phyloP scores from a whole-genome alignment of 176 grass and related monocot genomes.

The Saccharum officinarum region DNA sequence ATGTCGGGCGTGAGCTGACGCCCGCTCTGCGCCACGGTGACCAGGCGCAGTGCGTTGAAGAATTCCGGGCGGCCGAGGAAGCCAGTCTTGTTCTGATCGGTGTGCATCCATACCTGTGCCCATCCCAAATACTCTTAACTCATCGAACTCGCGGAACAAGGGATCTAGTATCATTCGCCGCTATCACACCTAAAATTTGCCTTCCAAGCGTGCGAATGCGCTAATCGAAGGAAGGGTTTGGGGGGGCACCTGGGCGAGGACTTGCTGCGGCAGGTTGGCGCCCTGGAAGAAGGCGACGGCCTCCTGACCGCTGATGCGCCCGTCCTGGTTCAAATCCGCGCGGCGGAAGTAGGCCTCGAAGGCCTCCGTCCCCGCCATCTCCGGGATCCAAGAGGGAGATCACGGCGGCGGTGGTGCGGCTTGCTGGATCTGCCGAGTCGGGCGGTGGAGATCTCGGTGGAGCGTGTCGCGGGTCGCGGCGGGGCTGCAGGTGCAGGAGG shows the following conservation, averaged over 20 bases:
- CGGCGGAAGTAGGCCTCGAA: conserved; percentile 93
- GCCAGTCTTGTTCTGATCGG: conserved; percentile 88
- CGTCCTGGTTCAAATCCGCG: conserved; percentile 96
- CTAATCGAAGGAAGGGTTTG: not conserved
- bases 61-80: conserved; percentile 96
- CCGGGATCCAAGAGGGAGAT: conserved; percentile 25
- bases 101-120: conserved; percentile 90
- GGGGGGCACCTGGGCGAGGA: conserved; percentile 78
- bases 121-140: not conserved
- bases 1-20: conserved; percentile 89
- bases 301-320: conserved; percentile 91
- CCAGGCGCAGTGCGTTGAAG: conserved; percentile 90
- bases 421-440: conserved; percentile 37
- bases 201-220: not conserved
- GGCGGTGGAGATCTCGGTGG: conserved; percentile 48
- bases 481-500: conserved; percentile 13
- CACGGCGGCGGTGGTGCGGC: not conserved
- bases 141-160: conserved; percentile 12
- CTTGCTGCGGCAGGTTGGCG: conserved; percentile 75
- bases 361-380: conserved; percentile 64
- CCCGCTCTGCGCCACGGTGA: conserved; percentile 96
- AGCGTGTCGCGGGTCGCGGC: conserved; percentile 40
- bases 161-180: conserved; percentile 26
- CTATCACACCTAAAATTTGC: conserved; percentile 27
- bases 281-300: conserved; percentile 96